Evolutionary conservation across 305 asterid genomes (phyloP).

Genomic region (Stenogyne calaminthoides): DNA sequence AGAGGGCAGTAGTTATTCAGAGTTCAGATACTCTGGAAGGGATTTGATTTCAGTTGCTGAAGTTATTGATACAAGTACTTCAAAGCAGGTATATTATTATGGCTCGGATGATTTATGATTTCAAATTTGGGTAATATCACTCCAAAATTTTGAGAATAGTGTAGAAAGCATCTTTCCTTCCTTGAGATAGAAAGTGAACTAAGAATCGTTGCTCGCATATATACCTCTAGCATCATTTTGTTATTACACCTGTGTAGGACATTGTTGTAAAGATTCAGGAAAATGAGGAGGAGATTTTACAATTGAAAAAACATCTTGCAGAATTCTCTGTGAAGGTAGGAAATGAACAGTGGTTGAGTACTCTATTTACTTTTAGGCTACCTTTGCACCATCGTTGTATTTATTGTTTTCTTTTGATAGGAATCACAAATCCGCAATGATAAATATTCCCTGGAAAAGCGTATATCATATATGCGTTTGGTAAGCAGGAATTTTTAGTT

Average conservation of each 20-base stretch:
- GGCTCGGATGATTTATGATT: slow-evolving; percentile 21
- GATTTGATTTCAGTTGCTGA: slow-evolving; percentile 61
- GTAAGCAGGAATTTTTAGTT: slow-evolving; percentile 47
- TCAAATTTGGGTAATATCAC: slow-evolving; percentile 5
- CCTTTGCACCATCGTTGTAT: slow-evolving; percentile 20
- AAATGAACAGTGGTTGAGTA: slow-evolving; percentile 22
- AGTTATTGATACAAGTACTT: slow-evolving; percentile 48
- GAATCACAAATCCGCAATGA: slow-evolving; percentile 86
- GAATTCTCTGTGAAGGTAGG: slow-evolving; percentile 81
- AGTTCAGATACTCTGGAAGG: slow-evolving; percentile 53
- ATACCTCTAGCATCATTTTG: slow-evolving; percentile 31
- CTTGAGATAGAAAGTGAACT: slow-evolving; percentile 15
- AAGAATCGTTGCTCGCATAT: slow-evolving; percentile 9
- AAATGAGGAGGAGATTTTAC: slow-evolving; percentile 87
- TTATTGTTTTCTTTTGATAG: slow-evolving; percentile 45
- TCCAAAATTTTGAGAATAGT: background rate
- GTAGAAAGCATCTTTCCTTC: slow-evolving; percentile 11
- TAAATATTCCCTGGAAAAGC: slow-evolving; percentile 87
- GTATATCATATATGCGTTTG: slow-evolving; percentile 95
- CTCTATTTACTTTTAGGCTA: slow-evolving; percentile 21
- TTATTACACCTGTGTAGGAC: slow-evolving; percentile 48
- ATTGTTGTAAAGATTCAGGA: slow-evolving; percentile 67
- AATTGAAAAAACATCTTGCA: slow-evolving; percentile 71
- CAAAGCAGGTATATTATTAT: slow-evolving; percentile 66
- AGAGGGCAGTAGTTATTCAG: slow-evolving; percentile 56